These are phyloP conservation scores for Glycine latifolia DNA, from an alignment of 306 rosid genomes.

Conservation along the genomic window DNA sequence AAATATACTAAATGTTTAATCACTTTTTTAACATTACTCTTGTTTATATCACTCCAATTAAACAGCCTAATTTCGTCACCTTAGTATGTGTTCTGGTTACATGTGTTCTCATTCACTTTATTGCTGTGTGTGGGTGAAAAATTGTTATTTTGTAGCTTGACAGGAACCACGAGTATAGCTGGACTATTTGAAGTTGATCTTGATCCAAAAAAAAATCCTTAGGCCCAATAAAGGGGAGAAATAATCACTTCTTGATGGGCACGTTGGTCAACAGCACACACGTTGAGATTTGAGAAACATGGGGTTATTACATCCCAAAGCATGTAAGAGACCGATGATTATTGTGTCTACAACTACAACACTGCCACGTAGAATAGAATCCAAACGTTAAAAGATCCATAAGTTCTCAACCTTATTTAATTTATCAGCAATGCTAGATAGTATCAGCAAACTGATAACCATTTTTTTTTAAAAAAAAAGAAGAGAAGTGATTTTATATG, in stretches of 20 bases:
- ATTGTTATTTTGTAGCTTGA: not conserved
- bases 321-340: not conserved
- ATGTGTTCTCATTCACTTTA: not conserved
- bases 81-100: not conserved
- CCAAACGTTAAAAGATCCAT: not conserved
- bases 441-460: not conserved
- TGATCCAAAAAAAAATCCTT: constrained; percentile 8
- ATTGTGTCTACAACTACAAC: too few relatives aligned
- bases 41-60: too few relatives aligned
- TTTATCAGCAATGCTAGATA: too few relatives aligned
- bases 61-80: too few relatives aligned
- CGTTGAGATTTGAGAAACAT: not conserved
- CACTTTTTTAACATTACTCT: too few relatives aligned
- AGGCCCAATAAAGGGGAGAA: constrained; percentile 43
- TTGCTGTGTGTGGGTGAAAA: not conserved
- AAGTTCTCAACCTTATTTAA: not conserved
- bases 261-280: constrained; percentile 31
- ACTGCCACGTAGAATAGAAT: not conserved
- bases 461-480: too few relatives aligned
- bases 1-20: too few relatives aligned
- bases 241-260: constrained; percentile 15
- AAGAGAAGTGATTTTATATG: too few relatives aligned
- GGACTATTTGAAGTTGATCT: constrained; percentile 14
- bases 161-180: not conserved
- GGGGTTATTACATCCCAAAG: constrained; percentile 14